Percentiles rank a stretch among this genome's conserved stretches.
These are phyloP conservation scores for Crocinoboletus sp. DNA, from an alignment of 1,284 basidiomycete genomes.

Conservation along the genomic window DNA sequence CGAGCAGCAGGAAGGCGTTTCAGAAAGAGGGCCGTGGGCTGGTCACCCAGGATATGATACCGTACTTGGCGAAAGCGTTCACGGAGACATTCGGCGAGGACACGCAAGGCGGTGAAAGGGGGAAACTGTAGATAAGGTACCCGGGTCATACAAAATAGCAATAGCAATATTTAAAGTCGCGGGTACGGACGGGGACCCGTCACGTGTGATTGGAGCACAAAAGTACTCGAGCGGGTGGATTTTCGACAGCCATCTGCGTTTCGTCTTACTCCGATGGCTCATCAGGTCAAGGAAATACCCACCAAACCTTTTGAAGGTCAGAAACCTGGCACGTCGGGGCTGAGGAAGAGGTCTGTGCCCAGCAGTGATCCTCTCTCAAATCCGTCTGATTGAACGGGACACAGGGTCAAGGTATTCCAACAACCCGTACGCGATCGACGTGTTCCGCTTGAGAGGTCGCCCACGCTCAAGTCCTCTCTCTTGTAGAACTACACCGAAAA, in stretches of 20 bases:
- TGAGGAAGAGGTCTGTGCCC: constrained; percentile 75
- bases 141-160: neutral
- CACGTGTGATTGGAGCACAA: constrained; percentile 24
- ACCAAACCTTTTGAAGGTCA: constrained; percentile 87
- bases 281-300: constrained; percentile 52
- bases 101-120: constrained; percentile 34
- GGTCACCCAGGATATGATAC: constrained; percentile 87
- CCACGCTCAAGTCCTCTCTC: constrained; percentile 12
- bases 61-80: constrained; percentile 72
- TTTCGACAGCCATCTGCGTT: neutral
- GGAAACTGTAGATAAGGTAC: constrained; percentile 28
- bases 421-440: constrained; percentile 56
- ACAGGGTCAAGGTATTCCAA: constrained; percentile 90
- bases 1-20: constrained; percentile 76
- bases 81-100: constrained; percentile 64
- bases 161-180: too few relatives aligned
- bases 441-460: constrained; percentile 2
- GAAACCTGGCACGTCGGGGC: constrained; percentile 93
- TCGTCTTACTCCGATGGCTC: constrained; percentile 34
- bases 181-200: constrained; percentile 15
- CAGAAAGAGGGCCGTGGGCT: constrained; percentile 73
- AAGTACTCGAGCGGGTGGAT: constrained; percentile 2
- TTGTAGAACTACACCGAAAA: constrained; percentile 96
- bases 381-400: constrained; percentile 9
- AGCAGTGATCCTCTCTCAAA: neutral